These are phyloP conservation scores for Schoenoplectus tabernaemontani DNA, from an alignment of 202 grass and related monocot species.

Conservation along the genomic window DNA sequence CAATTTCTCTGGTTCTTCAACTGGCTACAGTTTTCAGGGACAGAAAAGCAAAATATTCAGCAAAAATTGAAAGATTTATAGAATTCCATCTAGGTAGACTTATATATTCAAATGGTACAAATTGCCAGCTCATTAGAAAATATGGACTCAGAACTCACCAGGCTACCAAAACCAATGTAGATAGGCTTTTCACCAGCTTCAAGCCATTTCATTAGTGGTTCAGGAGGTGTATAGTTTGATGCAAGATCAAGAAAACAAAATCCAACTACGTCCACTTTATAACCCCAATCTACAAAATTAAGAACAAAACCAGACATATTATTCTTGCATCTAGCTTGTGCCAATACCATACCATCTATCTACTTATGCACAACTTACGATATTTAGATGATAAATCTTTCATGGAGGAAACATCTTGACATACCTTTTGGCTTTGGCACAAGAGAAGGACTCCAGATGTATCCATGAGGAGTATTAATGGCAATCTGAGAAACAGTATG, in stretches of 20 bases:
- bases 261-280: slow-evolving; percentile 44
- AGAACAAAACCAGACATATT: neutral
- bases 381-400: neutral
- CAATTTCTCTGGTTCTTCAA: slow-evolving; percentile 41
- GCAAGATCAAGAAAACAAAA: slow-evolving; percentile 49
- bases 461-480: slow-evolving; percentile 38
- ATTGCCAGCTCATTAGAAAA: neutral
- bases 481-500: slow-evolving; percentile 23
- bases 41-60: neutral
- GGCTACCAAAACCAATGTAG: slow-evolving; percentile 44
- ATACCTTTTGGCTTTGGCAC: slow-evolving; percentile 37
- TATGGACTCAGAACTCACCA: slow-evolving; percentile 33
- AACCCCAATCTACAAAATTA: slow-evolving; percentile 36
- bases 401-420: neutral
- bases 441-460: slow-evolving; percentile 49
- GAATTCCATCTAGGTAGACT: neutral
- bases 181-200: slow-evolving; percentile 36
- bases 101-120: slow-evolving; percentile 1
- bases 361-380: neutral
- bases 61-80: neutral
- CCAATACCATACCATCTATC: neutral
- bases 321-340: neutral
- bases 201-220: slow-evolving; percentile 41
- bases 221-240: slow-evolving; percentile 37
- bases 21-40: slow-evolving; percentile 20